phyloP scores from a whole-genome alignment of 805 yeast species.

The Pichia rugopelliculosa region DNA sequence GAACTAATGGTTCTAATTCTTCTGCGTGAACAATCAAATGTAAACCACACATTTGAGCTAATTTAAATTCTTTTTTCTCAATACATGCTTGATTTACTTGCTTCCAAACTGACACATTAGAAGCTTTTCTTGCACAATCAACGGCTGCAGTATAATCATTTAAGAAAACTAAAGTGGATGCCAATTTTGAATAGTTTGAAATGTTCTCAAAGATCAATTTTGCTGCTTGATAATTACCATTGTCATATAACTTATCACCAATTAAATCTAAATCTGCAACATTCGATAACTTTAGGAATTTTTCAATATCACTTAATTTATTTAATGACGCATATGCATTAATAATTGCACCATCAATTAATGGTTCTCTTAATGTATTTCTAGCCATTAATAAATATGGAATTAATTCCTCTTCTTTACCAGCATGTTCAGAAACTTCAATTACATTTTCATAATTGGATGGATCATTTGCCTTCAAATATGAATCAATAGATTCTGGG shows the following conservation, averaged over 20 bases:
- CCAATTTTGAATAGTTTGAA: conserved; percentile 91
- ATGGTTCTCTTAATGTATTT: conserved; percentile 81
- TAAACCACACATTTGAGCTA: conserved; percentile 98
- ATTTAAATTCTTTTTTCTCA: conserved; percentile 87
- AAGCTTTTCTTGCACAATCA: conserved; percentile 97
- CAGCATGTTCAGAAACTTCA: conserved; percentile 92
- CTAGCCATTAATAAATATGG: conserved; percentile 89
- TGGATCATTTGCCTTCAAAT: conserved; percentile 87
- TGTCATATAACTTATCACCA: conserved; percentile 84
- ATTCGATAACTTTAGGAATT: conserved; percentile 75
- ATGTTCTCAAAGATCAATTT: conserved; percentile 77
- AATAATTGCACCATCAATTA: conserved; percentile 86
- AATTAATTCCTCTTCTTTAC: conserved; percentile 89
- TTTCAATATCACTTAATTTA: conserved; percentile 73
- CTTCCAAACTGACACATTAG: conserved; percentile 91
- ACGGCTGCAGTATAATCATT: conserved; percentile 95
- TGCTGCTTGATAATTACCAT: conserved; percentile 85
- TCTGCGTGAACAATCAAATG: conserved; percentile 96
- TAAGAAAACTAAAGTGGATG: conserved; percentile 90
- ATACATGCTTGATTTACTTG: conserved; percentile 96
- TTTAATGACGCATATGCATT: conserved; percentile 78
- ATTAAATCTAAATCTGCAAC: conserved; percentile 88
- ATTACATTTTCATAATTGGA: conserved; percentile 84
- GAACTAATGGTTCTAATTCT: conserved; percentile 84
- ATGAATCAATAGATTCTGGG: conserved; percentile 86